A percentile compares a stretch with the other conserved stretches of the same genome.
Evolutionary conservation across 2,329 filamentous ascomycete genomes (phyloP).

Genomic region (Thielaviopsis populi): DNA sequence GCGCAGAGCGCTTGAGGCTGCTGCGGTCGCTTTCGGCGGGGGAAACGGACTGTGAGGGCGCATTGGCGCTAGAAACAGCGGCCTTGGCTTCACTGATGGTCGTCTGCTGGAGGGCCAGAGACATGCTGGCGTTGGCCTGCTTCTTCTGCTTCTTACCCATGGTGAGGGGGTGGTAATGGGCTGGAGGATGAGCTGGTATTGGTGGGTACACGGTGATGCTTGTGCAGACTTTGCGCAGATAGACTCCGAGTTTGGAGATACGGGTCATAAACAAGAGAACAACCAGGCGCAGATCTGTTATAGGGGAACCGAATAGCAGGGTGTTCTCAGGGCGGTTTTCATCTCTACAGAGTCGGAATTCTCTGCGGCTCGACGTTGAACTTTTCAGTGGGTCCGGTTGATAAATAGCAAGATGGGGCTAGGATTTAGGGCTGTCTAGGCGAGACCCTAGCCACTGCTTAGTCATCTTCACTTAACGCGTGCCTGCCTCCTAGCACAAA

Average conservation of each 20-base stretch:
- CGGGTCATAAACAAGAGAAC: neutral
- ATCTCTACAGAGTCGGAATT: slow-evolving; percentile 2
- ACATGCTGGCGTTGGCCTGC: slow-evolving; percentile 16
- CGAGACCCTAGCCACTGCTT: neutral
- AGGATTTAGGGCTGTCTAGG: neutral
- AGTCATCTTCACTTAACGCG: slow-evolving; percentile 8
- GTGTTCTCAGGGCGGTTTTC: neutral
- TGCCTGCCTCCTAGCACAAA: neutral
- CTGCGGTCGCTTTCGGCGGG: slow-evolving; percentile 23
- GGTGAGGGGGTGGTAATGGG: neutral
- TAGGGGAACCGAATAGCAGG: too few relatives aligned
- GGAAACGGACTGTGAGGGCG: neutral
- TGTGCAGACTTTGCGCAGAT: neutral
- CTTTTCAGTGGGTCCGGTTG: slow-evolving; percentile 12
- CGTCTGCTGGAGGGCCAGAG: slow-evolving; percentile 15
- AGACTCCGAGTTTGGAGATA: neutral
- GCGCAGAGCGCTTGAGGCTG: slow-evolving; percentile 35
- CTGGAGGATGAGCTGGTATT: neutral
- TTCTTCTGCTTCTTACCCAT: slow-evolving; percentile 21
- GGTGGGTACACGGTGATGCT: neutral
- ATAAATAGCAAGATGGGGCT: neutral
- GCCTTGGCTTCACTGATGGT: slow-evolving; percentile 8
- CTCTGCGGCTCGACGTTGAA: slow-evolving; percentile 8
- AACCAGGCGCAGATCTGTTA: neutral
- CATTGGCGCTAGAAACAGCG: neutral